Percentiles rank a stretch among this genome's conserved stretches.
Conservation (phyloP, 2,329 filamentous ascomycete genomes). For the Paraphaeosphaeria sporulosa region DNA sequence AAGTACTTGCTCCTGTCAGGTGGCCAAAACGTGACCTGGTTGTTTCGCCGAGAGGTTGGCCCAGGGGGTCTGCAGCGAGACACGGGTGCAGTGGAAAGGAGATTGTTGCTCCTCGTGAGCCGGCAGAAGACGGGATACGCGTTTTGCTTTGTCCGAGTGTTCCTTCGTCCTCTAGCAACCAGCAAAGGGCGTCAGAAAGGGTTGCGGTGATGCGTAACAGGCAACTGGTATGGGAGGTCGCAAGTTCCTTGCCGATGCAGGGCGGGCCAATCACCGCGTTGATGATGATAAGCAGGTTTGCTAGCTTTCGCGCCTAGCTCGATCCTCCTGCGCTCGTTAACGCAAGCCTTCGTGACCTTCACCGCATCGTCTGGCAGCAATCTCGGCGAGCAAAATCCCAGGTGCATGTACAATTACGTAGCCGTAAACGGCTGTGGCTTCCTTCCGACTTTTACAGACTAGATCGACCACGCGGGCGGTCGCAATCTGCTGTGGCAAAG, state of each 20-base stretch:
- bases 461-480: no score
- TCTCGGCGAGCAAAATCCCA: neutral
- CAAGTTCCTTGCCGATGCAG: slow-evolving; percentile 12
- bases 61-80: slow-evolving; percentile 19
- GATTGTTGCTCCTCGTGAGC: slow-evolving; percentile 20
- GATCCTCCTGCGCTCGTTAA: neutral
- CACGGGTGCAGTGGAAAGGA: slow-evolving; percentile 16
- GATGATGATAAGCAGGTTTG: slow-evolving; percentile 20
- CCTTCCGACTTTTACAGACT: slow-evolving; percentile 7
- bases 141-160: neutral
- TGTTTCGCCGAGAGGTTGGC: slow-evolving; percentile 4
- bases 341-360: neutral
- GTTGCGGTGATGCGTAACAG: slow-evolving; percentile 15
- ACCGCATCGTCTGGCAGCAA: neutral
- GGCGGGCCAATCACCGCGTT: slow-evolving; percentile 21
- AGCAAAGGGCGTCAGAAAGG: slow-evolving; percentile 11
- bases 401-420: slow-evolving; percentile 5
- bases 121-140: neutral
- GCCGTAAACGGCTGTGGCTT: slow-evolving; percentile 11
- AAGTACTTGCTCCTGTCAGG: slow-evolving; percentile 18
- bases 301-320: slow-evolving; percentile 2
- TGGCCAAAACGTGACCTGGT: slow-evolving; percentile 34
- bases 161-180: slow-evolving; percentile 11
- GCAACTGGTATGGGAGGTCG: slow-evolving; percentile 13
- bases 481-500: slow-evolving; percentile 12